phyloP scores from a whole-genome alignment of 2,329 filamentous ascomycete genomes.

The Nannizzia gypsea region DNA sequence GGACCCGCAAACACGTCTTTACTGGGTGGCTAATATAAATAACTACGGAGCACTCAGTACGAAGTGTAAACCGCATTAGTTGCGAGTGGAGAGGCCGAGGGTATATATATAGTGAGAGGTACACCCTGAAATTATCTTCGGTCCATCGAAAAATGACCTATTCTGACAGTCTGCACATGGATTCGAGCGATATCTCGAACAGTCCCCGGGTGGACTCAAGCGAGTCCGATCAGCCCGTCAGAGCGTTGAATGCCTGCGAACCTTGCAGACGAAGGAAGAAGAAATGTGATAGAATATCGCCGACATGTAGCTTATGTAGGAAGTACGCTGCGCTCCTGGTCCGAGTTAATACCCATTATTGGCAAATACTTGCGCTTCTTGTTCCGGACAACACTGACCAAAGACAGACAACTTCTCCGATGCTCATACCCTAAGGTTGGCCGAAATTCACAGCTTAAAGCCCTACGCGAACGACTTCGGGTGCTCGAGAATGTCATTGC shows the following conservation, averaged over 20 bases:
- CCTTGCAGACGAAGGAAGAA: slow-evolving; percentile 10
- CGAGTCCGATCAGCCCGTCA: background rate
- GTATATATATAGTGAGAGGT: background rate
- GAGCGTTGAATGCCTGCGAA: slow-evolving; percentile 4
- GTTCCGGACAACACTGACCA: background rate
- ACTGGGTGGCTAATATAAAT: no score
- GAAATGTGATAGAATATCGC: slow-evolving; percentile 6
- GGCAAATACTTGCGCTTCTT: background rate
- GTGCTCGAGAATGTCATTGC: background rate
- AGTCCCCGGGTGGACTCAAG: background rate
- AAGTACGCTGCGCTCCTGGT: background rate
- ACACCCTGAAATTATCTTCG: background rate
- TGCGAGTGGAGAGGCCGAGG: background rate
- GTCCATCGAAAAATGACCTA: background rate
- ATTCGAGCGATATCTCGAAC: background rate
- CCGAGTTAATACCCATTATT: no score
- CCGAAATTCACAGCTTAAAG: background rate
- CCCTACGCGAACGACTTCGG: slow-evolving; percentile 5
- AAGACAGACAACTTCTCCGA: slow-evolving; percentile 5
- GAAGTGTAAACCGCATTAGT: no score
- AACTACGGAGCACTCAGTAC: no score
- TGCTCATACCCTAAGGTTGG: slow-evolving; percentile 2
- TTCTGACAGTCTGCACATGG: background rate
- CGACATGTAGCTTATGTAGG: slow-evolving; percentile 6
- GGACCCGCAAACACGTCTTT: background rate